Evolutionary conservation across 1,284 basidiomycete genomes (phyloP).

Genomic region (Boletus semigastroideus): DNA sequence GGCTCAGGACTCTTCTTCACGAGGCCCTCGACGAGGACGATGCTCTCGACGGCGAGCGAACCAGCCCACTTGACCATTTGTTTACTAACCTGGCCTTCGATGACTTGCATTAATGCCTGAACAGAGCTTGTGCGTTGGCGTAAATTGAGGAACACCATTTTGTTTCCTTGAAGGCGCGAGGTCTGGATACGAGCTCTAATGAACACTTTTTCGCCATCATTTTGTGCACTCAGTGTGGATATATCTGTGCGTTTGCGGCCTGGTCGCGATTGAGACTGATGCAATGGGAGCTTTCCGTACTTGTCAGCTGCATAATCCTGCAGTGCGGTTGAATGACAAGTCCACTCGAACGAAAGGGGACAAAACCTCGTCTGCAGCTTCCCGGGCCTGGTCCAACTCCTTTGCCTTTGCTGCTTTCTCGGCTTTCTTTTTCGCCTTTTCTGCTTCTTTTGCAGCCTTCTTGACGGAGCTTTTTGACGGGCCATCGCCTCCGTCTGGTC

Average conservation of each 20-base stretch:
- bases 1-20: slow-evolving; percentile 84
- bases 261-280: slow-evolving; percentile 83
- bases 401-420: slow-evolving; percentile 76
- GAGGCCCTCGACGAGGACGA: slow-evolving; percentile 85
- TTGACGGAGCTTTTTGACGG: slow-evolving; percentile 92
- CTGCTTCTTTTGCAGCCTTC: slow-evolving; percentile 89
- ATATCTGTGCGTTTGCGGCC: slow-evolving; percentile 60
- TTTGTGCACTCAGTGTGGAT: slow-evolving; percentile 61
- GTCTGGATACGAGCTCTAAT: slow-evolving; percentile 93
- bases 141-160: slow-evolving; percentile 93
- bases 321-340: slow-evolving; percentile 8
- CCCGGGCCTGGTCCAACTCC: slow-evolving; percentile 69
- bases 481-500: slow-evolving; percentile 39
- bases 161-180: slow-evolving; percentile 86
- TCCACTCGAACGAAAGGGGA: slow-evolving; percentile 2
- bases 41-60: slow-evolving; percentile 80
- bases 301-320: slow-evolving; percentile 84
- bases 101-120: slow-evolving; percentile 81
- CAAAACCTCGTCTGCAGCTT: slow-evolving; percentile 66
- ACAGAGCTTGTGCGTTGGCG: slow-evolving; percentile 90
- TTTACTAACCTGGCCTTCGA: slow-evolving; percentile 86
- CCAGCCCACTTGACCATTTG: slow-evolving; percentile 98
- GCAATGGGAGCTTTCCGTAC: slow-evolving; percentile 90
- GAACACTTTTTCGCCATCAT: slow-evolving; percentile 78
- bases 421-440: slow-evolving; percentile 90